phyloP scores from a whole-genome alignment of 2,329 filamentous ascomycete genomes.

The Boeremia exigua region DNA sequence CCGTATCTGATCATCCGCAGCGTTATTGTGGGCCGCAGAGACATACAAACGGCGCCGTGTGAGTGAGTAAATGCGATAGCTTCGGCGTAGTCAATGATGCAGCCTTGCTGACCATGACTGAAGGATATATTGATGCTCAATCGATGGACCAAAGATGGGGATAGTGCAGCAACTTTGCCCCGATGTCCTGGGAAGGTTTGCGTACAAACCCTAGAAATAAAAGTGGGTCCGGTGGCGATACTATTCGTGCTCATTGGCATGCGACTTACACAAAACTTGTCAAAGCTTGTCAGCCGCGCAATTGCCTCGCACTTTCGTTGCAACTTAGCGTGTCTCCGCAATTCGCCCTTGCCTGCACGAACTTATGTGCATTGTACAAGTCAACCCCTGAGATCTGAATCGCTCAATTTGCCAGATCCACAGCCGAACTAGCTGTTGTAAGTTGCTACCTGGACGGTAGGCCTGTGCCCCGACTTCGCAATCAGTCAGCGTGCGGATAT shows the following conservation, averaged over 20 bases:
- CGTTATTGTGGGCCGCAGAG: neutral
- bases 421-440: neutral
- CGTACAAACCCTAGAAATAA: slow-evolving; percentile 9
- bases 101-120: slow-evolving; percentile 6
- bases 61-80: neutral
- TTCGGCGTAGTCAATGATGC: slow-evolving; percentile 2
- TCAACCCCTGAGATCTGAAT: slow-evolving; percentile 8
- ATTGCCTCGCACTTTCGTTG: slow-evolving; percentile 11
- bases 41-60: neutral
- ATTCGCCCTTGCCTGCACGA: slow-evolving; percentile 14
- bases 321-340: slow-evolving; percentile 10
- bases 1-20: slow-evolving; percentile 8
- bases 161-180: neutral
- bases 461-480: neutral
- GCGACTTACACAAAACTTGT: slow-evolving; percentile 18
- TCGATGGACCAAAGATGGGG: slow-evolving; percentile 6
- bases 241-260: slow-evolving; percentile 2
- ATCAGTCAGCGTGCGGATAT: neutral
- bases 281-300: slow-evolving; percentile 18
- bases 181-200: slow-evolving; percentile 8
- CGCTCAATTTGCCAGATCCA: neutral
- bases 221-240: slow-evolving; percentile 12
- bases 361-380: slow-evolving; percentile 11
- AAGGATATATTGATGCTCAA: neutral
- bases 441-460: neutral